Conservation (phyloP, 1,284 basidiomycete species). For the Ceratobasidium sp. region DNA sequence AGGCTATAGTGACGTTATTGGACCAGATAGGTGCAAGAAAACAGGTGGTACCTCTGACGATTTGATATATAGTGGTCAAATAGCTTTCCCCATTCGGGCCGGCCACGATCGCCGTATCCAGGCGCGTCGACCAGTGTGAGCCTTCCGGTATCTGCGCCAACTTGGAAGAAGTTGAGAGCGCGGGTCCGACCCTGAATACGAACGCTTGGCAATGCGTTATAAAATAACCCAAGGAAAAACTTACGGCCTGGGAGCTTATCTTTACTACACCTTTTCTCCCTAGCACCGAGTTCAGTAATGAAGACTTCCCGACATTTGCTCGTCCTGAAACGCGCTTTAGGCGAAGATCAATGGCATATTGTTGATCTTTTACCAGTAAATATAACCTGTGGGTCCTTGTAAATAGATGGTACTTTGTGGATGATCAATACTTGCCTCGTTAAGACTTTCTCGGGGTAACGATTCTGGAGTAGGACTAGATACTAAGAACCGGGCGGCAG, state of each 20-base stretch:
- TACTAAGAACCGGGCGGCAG: background rate
- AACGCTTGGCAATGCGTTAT: background rate
- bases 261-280: constrained; percentile 63
- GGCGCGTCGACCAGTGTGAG: constrained; percentile 76
- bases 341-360: background rate
- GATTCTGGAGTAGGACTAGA: constrained; percentile 27
- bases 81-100: constrained; percentile 72
- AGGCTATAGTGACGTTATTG: constrained; percentile 55
- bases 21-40: background rate
- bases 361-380: background rate
- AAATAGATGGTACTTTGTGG: background rate
- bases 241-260: constrained; percentile 71
- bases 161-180: constrained; percentile 71
- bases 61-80: constrained; percentile 68
- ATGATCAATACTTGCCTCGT: constrained; percentile 3
- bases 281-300: constrained; percentile 71
- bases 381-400: background rate
- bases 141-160: constrained; percentile 62
- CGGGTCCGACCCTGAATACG: constrained; percentile 68
- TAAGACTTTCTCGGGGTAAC: constrained; percentile 8
- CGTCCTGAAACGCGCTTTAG: constrained; percentile 48
- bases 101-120: constrained; percentile 75
- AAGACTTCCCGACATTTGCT: constrained; percentile 76
- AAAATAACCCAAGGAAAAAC: constrained; percentile 45
- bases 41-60: constrained; percentile 63